Evolutionary conservation across 306 rosid genomes (phyloP), one percentile per base, ranked within the genome.

Genomic region (Crataegus laevigata): DNA sequence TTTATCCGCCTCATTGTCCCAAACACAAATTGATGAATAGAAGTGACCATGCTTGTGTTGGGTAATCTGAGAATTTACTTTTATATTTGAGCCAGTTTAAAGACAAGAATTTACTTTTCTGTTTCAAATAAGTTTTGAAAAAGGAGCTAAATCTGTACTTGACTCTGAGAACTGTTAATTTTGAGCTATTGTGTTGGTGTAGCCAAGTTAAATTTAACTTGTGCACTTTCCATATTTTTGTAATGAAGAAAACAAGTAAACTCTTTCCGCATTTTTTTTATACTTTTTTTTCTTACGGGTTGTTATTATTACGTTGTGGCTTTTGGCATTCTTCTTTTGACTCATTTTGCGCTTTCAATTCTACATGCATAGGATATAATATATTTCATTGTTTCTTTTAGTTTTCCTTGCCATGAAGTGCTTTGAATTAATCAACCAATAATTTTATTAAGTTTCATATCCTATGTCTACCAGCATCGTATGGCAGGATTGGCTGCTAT

Each of bases 401-500:
- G 59, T 42, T 66, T 63, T 61, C 57, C 54, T 30, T 45, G 36
- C 77, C 28, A 59, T 66, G 63, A 40, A 75, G 13, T 52, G 64
- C 30, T 73, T 25, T 21, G 45, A 24, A 66, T 50, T 51, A 62
- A 17, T 19, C 30, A 18, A 43, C 47, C 57, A 34, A 21, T 26
- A 60, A 3, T 45, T 30, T 17, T 63, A 43, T 6, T 75, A 28
- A 42, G 38, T 79, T 34, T 42, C 32, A 68, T 85, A 42, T 78
- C 77, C 73, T 84, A 42, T 73, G 76, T 89, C 51, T 88, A 75
- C 79, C 94, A 94, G 98, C 96, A 94, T 62, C 98, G 98, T 25
- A 94, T 94, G 98, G 96, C 96, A 70, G 98, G 98, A 77, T 84
- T 91, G 83, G 98, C 98, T 73, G 92, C 86, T 67, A 90, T 94